These are phyloP conservation scores for Daldinia bambusicola DNA, from an alignment of 495 filamentous ascomycete genomes.

Conservation along the genomic window DNA sequence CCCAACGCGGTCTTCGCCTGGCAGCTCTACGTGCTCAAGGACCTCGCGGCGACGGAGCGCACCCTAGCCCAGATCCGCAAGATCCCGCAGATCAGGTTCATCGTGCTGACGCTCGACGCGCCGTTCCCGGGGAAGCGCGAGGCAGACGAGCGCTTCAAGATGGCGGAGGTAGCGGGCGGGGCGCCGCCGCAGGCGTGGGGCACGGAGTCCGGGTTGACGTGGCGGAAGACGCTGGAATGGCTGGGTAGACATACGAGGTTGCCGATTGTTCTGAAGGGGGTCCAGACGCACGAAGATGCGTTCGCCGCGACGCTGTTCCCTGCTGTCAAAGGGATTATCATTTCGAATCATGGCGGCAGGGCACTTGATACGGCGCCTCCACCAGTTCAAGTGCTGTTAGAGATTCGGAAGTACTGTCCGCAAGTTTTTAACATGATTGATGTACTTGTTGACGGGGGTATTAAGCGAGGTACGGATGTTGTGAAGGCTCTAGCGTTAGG, in stretches of 20 bases:
- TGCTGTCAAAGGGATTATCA: slow-evolving; percentile 76
- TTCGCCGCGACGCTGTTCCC: slow-evolving; percentile 71
- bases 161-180: slow-evolving; percentile 54
- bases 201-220: slow-evolving; percentile 75
- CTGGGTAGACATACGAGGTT: slow-evolving; percentile 71
- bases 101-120: slow-evolving; percentile 81
- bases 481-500: slow-evolving; percentile 83
- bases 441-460: slow-evolving; percentile 80
- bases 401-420: slow-evolving; percentile 82
- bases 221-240: slow-evolving; percentile 76
- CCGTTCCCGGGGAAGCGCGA: slow-evolving; percentile 84
- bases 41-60: slow-evolving; percentile 74
- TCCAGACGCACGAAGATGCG: slow-evolving; percentile 86
- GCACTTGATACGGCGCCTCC: slow-evolving; percentile 81
- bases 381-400: slow-evolving; percentile 76
- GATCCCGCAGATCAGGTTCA: slow-evolving; percentile 72
- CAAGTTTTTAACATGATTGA: slow-evolving; percentile 77
- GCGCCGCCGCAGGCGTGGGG: slow-evolving; percentile 60
- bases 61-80: slow-evolving; percentile 73
- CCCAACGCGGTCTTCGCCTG: slow-evolving; percentile 78
- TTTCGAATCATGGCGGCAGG: slow-evolving; percentile 84
- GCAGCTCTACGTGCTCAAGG: slow-evolving; percentile 81
- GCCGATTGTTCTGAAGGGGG: slow-evolving; percentile 80
- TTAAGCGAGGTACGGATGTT: slow-evolving; percentile 79
- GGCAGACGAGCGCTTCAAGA: slow-evolving; percentile 69